Evolutionary conservation across 2,329 filamentous ascomycete species (phyloP).

Genomic region (Fusarium incarnatum): DNA sequence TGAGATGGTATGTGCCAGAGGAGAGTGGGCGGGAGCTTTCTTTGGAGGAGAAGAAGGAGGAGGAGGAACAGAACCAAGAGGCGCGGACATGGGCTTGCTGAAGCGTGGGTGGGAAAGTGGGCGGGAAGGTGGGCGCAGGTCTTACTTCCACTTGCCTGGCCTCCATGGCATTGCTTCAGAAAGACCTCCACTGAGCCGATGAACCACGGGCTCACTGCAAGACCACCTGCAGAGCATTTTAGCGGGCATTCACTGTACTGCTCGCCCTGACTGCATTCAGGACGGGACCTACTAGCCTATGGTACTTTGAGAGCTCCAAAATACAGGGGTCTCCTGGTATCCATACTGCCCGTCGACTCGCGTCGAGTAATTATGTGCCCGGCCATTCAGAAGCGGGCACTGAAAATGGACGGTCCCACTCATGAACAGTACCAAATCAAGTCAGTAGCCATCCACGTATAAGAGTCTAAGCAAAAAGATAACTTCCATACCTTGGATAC

Average conservation of each 20-base stretch:
- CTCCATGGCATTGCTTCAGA: slow-evolving; percentile 4
- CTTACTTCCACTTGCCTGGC: slow-evolving; percentile 28
- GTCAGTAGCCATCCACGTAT: not conserved
- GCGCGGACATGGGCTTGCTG: slow-evolving; percentile 16
- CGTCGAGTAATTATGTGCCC: not conserved
- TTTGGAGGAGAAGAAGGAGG: slow-evolving; percentile 34
- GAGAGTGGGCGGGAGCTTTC: slow-evolving; percentile 49
- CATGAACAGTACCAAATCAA: not conserved
- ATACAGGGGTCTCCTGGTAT: slow-evolving; percentile 24
- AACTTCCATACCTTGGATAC: not conserved
- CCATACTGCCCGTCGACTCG: not conserved
- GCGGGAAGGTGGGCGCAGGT: slow-evolving; percentile 40
- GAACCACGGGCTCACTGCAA: slow-evolving; percentile 20
- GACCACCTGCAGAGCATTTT: slow-evolving; percentile 23
- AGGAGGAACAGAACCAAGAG: slow-evolving; percentile 18
- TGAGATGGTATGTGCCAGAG: slow-evolving; percentile 29
- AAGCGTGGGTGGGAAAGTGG: slow-evolving; percentile 33
- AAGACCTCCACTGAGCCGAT: slow-evolving; percentile 7
- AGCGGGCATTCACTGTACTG: slow-evolving; percentile 1
- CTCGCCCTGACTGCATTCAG: slow-evolving; percentile 3
- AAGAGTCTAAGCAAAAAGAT: not conserved
- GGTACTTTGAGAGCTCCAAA: not conserved
- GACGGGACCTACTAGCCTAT: not conserved
- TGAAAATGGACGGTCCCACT: slow-evolving; percentile 10
- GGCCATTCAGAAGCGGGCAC: not conserved